Conservation (phyloP, 1,139 yeast species). For the Hyphopichia wangnamkhiaoensis region DNA sequence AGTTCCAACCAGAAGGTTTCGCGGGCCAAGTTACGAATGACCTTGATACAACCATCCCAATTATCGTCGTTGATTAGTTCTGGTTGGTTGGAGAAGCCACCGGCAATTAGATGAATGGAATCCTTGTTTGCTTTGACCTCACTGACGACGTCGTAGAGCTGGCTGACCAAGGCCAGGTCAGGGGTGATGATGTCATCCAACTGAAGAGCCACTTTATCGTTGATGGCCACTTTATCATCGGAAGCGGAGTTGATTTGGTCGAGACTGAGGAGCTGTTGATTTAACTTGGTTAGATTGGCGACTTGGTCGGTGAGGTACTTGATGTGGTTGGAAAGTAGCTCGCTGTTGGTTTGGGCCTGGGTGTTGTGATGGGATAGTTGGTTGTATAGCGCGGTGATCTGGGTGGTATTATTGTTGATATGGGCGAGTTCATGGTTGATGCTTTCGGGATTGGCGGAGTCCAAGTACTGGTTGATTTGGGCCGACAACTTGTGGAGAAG, state of each 20-base stretch:
- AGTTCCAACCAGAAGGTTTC: conserved; percentile 66
- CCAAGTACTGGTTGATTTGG: conserved; percentile 23
- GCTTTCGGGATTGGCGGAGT: conserved; percentile 6
- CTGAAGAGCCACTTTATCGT: conserved; percentile 14
- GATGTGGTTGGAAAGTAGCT: conserved; percentile 32
- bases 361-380: conserved; percentile 39
- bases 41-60: conserved; percentile 56
- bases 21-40: conserved; percentile 67
- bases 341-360: conserved; percentile 41
- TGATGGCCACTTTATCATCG: conserved; percentile 19
- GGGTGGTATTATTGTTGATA: conserved; percentile 20
- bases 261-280: conserved; percentile 23
- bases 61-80: conserved; percentile 38
- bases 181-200: conserved; percentile 42
- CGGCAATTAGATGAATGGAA: conserved; percentile 56
- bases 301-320: conserved; percentile 35
- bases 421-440: conserved; percentile 13
- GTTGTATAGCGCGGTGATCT: conserved; percentile 29
- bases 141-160: conserved; percentile 64
- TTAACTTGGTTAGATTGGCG: conserved; percentile 25
- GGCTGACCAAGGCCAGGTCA: conserved; percentile 43
- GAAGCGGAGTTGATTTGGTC: conserved; percentile 25
- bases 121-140: conserved; percentile 73
- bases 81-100: conserved; percentile 40
- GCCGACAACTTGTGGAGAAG: conserved; percentile 19